These are phyloP conservation scores for Rhodocollybia butyracea DNA, from an alignment of 768 basidiomycete species.

Conservation along the genomic window DNA sequence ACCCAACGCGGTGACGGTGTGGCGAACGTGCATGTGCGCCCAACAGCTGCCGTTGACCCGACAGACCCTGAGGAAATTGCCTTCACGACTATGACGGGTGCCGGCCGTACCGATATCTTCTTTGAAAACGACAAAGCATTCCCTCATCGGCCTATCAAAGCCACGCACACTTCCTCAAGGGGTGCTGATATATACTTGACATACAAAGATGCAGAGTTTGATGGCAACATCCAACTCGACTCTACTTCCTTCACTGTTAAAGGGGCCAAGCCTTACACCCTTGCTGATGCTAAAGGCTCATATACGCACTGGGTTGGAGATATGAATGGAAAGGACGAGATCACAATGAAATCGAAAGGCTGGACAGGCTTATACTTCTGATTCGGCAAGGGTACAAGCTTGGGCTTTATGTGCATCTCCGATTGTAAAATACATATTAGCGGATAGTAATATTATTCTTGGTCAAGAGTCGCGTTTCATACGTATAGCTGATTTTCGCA, in stretches of 20 bases:
- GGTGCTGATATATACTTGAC: slow-evolving; percentile 56
- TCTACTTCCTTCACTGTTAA: slow-evolving; percentile 38
- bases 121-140: slow-evolving; percentile 35
- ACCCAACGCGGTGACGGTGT: slow-evolving; percentile 52
- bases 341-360: slow-evolving; percentile 38
- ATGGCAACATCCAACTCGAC: slow-evolving; percentile 41
- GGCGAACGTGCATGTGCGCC: slow-evolving; percentile 45
- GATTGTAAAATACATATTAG: too few species aligned
- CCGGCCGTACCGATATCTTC: slow-evolving; percentile 50
- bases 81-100: slow-evolving; percentile 48
- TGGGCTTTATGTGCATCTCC: too few species aligned
- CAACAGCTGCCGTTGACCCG: slow-evolving; percentile 30
- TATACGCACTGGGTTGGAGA: slow-evolving; percentile 44
- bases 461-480: too few species aligned
- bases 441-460: too few species aligned
- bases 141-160: slow-evolving; percentile 46
- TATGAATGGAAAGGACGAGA: slow-evolving; percentile 35
- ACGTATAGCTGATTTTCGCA: too few species aligned
- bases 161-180: slow-evolving; percentile 42
- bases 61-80: slow-evolving; percentile 29
- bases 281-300: slow-evolving; percentile 9
- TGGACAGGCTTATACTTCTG: slow-evolving; percentile 48
- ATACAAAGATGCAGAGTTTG: slow-evolving; percentile 49
- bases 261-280: slow-evolving; percentile 18
- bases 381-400: slow-evolving; percentile 10